phyloP scores from a whole-genome alignment of 768 basidiomycete genomes.

The Termitomyces sp. region DNA sequence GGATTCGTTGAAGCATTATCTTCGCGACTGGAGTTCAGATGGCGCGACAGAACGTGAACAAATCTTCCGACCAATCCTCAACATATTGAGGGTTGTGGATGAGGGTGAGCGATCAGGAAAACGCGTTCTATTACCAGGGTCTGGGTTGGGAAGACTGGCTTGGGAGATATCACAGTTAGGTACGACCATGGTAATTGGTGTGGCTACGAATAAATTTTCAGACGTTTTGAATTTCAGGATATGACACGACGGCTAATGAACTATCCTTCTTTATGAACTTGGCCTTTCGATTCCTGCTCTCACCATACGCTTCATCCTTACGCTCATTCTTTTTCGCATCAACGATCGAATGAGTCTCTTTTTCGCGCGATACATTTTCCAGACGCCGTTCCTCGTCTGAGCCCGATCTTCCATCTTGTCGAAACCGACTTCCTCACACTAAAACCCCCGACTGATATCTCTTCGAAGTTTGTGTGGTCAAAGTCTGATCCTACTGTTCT shows the following conservation, averaged over 20 bases:
- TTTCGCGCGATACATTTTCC: constrained; percentile 58
- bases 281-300: constrained; percentile 55
- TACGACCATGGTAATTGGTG: constrained; percentile 21
- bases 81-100: constrained; percentile 34
- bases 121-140: constrained; percentile 60
- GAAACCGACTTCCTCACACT: constrained; percentile 59
- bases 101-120: constrained; percentile 23
- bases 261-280: constrained; percentile 66
- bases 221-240: constrained; percentile 37
- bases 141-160: constrained; percentile 60
- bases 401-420: constrained; percentile 37
- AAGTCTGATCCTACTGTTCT: background rate
- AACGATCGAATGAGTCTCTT: constrained; percentile 42
- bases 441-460: constrained; percentile 17
- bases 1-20: constrained; percentile 64
- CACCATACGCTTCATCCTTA: constrained; percentile 57
- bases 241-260: constrained; percentile 58
- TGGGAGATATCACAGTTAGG: constrained; percentile 67
- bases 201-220: background rate
- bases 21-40: constrained; percentile 67
- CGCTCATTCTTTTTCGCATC: constrained; percentile 70
- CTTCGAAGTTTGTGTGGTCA: constrained; percentile 15
- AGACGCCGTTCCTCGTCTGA: constrained; percentile 52
- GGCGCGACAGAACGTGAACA: constrained; percentile 49
- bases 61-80: constrained; percentile 56